phyloP scores from a whole-genome alignment of 805 yeast genomes.

The Hagleromyces aurorensis region DNA sequence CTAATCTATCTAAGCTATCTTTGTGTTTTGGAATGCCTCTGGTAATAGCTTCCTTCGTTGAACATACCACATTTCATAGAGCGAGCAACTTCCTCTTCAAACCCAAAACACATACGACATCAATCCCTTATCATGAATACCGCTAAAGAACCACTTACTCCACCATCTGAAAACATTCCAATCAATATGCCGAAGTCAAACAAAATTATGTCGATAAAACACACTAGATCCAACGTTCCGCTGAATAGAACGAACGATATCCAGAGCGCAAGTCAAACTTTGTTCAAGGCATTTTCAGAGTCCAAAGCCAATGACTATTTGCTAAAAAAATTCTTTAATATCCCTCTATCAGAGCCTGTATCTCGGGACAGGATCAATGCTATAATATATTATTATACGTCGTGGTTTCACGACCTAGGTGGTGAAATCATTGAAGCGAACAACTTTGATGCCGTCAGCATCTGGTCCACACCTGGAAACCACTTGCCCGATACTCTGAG shows the following conservation, averaged over 20 bases:
- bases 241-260: constrained; percentile 19
- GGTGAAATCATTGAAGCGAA: constrained; percentile 30
- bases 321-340: constrained; percentile 25
- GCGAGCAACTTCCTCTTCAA: too few relatives aligned
- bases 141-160: too few relatives aligned
- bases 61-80: too few relatives aligned
- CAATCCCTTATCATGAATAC: too few relatives aligned
- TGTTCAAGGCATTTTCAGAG: constrained; percentile 24
- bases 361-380: constrained; percentile 22
- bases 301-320: constrained; percentile 25
- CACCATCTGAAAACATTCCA: too few relatives aligned
- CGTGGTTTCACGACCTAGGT: constrained; percentile 25
- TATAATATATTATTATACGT: constrained; percentile 18
- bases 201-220: too few relatives aligned
- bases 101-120: too few relatives aligned
- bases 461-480: constrained; percentile 24
- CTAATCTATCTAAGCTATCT: too few relatives aligned
- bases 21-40: too few relatives aligned
- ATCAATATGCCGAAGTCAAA: too few relatives aligned
- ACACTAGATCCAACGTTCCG: constrained; percentile 11
- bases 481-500: constrained; percentile 22
- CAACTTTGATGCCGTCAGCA: constrained; percentile 29
- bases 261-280: constrained; percentile 20
- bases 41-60: too few relatives aligned
- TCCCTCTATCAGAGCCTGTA: constrained; percentile 17